Conservation (phyloP, 768 basidiomycete genomes). For the Podaxis mareebaensis region DNA sequence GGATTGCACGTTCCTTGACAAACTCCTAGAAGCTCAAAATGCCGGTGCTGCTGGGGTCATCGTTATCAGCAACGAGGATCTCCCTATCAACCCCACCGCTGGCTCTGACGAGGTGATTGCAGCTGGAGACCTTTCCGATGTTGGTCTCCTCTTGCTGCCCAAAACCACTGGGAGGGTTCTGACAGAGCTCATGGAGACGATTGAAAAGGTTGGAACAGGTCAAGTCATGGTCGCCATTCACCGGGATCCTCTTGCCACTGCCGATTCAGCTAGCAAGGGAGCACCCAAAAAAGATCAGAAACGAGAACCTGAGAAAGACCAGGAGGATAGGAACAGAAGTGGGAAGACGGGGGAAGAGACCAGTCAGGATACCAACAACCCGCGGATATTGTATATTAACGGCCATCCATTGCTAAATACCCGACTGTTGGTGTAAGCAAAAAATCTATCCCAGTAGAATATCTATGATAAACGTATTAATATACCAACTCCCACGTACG, state of each 20-base stretch:
- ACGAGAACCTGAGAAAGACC: slow-evolving; percentile 25
- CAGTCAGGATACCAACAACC: slow-evolving; percentile 27
- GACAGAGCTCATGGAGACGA: slow-evolving; percentile 53
- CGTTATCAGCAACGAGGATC: slow-evolving; percentile 66
- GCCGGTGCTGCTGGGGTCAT: slow-evolving; percentile 80
- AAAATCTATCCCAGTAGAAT: slow-evolving; percentile 16
- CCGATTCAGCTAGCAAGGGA: not conserved
- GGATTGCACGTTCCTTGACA: slow-evolving; percentile 85
- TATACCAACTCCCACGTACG: too few species aligned
- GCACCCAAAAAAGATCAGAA: not conserved
- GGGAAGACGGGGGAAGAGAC: slow-evolving; percentile 20
- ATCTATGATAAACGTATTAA: not conserved
- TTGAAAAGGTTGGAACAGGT: slow-evolving; percentile 45
- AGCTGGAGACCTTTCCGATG: slow-evolving; percentile 58
- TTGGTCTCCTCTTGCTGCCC: slow-evolving; percentile 60
- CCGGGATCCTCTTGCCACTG: slow-evolving; percentile 13
- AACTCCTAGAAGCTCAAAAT: slow-evolving; percentile 65
- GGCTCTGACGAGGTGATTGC: slow-evolving; percentile 53
- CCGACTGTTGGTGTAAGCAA: slow-evolving; percentile 56
- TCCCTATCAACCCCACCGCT: slow-evolving; percentile 65
- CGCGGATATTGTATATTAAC: slow-evolving; percentile 71
- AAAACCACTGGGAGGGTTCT: slow-evolving; percentile 53
- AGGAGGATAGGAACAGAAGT: slow-evolving; percentile 25
- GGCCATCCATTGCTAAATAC: slow-evolving; percentile 78
- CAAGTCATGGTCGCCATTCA: slow-evolving; percentile 56